Base-by-base conservation (phyloP, 2,329 filamentous ascomycete species). In the Trichoderma brevicompactum region DNA sequence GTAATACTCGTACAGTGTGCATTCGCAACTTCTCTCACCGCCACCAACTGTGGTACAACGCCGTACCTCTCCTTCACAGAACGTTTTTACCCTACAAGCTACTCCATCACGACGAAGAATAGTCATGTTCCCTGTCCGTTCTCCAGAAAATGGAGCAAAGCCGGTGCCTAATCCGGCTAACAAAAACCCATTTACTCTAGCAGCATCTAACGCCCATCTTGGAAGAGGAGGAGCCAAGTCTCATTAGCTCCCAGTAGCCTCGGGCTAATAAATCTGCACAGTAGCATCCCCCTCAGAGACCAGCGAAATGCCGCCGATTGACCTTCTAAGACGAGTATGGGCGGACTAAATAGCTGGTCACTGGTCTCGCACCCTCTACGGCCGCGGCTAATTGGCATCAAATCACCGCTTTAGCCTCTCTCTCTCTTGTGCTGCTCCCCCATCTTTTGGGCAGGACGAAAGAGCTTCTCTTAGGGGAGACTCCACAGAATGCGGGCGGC, bases 311-410 rank as follows among this genome's bases (percentile, higher is more conserved):
- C 60, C 60, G 60, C 49, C 60, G 49, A 54, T 55, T 55, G 50
- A 64, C 61, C 61, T 64, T 64, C 61, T 64, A 17, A 55, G 61
- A 55, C 52, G 36, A 64, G 61, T 41, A 43, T 59, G 62, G 62
- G 36, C 62, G 41, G 43, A 28, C 32, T 13, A 46, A 64, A 41
- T 32, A 19, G 52, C 49, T 64, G 36, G 36, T 28, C 23, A 28
- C 15, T 62, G 23, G 23, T 28, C 23, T 28, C 23, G 23, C 23
- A 28, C 23, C 23, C 23, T 28, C 23, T 5, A 28, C 23, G 23
- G 23, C 41, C 28, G 61, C 52, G 61, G 61, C 52, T 49, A 48
- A 48, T 50, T 58, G 36, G 38, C 41, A 46, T 53, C 36, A 54
- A 53, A 63, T 52, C 40, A 28, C 52, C 49, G 36, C 23, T 28